Conservation (phyloP, 495 filamentous ascomycete genomes). For the Pyronema domesticum region DNA sequence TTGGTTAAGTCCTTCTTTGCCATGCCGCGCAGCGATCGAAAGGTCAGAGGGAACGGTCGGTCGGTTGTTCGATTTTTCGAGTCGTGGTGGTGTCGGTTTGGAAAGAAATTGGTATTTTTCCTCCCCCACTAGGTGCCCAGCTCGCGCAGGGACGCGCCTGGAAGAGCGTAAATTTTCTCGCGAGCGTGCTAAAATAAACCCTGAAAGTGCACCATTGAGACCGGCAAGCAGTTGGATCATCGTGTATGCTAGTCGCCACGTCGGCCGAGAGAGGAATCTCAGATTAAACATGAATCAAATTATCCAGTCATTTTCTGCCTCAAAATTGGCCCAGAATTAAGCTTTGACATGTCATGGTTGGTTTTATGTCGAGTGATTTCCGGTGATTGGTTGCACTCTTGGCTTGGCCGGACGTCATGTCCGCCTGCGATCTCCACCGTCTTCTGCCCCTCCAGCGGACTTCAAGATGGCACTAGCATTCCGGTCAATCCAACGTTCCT, state of each 20-base stretch:
- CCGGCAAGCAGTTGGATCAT: not conserved
- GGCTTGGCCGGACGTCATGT: not conserved
- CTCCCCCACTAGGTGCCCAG: constrained; percentile 15
- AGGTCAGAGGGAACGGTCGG: not conserved
- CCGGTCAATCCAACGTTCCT: not conserved
- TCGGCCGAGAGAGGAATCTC: too few species aligned
- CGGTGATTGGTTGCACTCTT: not conserved
- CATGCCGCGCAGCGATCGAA: constrained; percentile 19
- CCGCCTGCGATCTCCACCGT: not conserved
- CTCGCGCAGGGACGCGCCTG: not conserved
- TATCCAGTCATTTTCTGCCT: too few species aligned
- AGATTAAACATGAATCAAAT: too few species aligned
- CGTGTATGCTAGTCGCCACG: too few species aligned
- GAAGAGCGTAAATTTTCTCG: constrained; percentile 4
- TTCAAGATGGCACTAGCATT: not conserved
- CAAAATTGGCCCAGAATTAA: too few species aligned
- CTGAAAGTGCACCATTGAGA: not conserved
- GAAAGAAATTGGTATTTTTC: constrained; percentile 22
- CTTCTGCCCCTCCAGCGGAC: not conserved
- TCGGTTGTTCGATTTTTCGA: constrained; percentile 17
- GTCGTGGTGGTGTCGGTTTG: constrained; percentile 18
- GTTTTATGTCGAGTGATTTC: not conserved
- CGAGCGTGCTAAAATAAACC: not conserved
- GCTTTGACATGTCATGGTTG: not conserved
- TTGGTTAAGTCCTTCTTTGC: constrained; percentile 28